These are phyloP conservation scores for Didymella arachidicola DNA, from an alignment of 2,329 filamentous ascomycete genomes.

Conservation along the genomic window DNA sequence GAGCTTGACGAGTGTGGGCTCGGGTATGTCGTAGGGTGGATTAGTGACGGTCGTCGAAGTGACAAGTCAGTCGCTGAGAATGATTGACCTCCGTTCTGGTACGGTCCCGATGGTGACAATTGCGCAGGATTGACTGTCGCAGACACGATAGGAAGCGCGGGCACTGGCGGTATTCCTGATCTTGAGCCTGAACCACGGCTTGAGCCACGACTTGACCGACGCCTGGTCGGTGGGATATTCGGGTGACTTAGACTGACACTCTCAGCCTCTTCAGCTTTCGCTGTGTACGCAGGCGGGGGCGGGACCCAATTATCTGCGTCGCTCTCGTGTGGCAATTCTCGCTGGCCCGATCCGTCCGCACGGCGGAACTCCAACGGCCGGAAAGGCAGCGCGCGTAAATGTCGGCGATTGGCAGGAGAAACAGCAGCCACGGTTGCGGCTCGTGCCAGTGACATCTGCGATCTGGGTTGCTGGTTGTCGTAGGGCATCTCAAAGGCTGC, in stretches of 20 bases:
- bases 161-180: slow-evolving; percentile 14
- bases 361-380: slow-evolving; percentile 69
- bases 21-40: slow-evolving; percentile 48
- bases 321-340: slow-evolving; percentile 82
- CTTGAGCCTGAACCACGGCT: slow-evolving; percentile 17
- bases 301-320: slow-evolving; percentile 90
- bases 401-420: slow-evolving; percentile 74
- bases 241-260: slow-evolving; percentile 50
- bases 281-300: slow-evolving; percentile 80
- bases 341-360: slow-evolving; percentile 66
- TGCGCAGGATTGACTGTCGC: slow-evolving; percentile 32
- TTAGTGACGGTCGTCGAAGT: slow-evolving; percentile 38
- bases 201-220: slow-evolving; percentile 9
- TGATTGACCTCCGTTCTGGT: slow-evolving; percentile 31
- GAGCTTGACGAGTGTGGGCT: slow-evolving; percentile 34
- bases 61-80: slow-evolving; percentile 39
- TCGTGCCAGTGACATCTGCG: slow-evolving; percentile 50
- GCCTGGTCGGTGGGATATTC: slow-evolving; percentile 35
- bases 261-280: slow-evolving; percentile 59
- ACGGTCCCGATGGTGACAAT: slow-evolving; percentile 27
- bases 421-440: slow-evolving; percentile 63
- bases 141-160: slow-evolving; percentile 35
- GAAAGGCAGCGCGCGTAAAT: slow-evolving; percentile 65
- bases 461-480: slow-evolving; percentile 51
- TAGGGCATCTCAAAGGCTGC: slow-evolving; percentile 52